Evolutionary conservation across 1,139 yeast genomes (phyloP), one percentile per base, ranked within the genome.

Genomic region (Zygoascus hellenicus): DNA sequence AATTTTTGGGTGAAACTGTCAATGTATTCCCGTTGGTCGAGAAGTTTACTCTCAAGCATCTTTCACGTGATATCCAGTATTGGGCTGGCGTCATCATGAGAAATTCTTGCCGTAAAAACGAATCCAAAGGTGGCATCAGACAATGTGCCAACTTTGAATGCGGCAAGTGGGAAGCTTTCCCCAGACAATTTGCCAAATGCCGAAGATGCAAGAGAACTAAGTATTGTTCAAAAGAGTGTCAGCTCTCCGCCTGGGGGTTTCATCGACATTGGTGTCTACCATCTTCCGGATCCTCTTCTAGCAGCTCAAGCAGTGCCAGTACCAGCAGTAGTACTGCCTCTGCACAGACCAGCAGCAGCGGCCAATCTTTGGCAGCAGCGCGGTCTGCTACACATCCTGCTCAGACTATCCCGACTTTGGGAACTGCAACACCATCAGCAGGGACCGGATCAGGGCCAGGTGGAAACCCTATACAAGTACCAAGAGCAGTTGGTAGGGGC

Each of bases 41-140:
- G 65, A 82, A 84, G 62, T 90, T 87, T 64, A 92, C 97, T 0
- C 81, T 85, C 47, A 78, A 80, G 53, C 72, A 79, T 19, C 75
- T 75, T 59, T 69, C 78, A 2, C 77, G 83, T 40, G 97, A 89
- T 58, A 80, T 89, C 74, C 84, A 85, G 58, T 89, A 90, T 67
- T 92, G 98, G 98, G 88, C 97, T 2, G 95, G 96, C 3, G 96
- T 90, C 13, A 88, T 90, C 42, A 92, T 92, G 92, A 76, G 97
- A 51, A 92, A 92, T 64, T 87, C 96, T 1, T 90, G 96, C 64
- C 77, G 97, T 50, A 81, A 92, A 61, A 94, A 90, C 64, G 97
- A 90, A 62, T 66, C 74, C 39, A 74, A 81, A 49, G 95, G 95
- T 26, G 97, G 97, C 2, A 85, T 92, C 32, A 76, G 97, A 45